Evolutionary conservation across 202 grass and related monocot genomes (phyloP), one percentile per base, ranked within the genome.

Genomic region (Panicum hallii): DNA sequence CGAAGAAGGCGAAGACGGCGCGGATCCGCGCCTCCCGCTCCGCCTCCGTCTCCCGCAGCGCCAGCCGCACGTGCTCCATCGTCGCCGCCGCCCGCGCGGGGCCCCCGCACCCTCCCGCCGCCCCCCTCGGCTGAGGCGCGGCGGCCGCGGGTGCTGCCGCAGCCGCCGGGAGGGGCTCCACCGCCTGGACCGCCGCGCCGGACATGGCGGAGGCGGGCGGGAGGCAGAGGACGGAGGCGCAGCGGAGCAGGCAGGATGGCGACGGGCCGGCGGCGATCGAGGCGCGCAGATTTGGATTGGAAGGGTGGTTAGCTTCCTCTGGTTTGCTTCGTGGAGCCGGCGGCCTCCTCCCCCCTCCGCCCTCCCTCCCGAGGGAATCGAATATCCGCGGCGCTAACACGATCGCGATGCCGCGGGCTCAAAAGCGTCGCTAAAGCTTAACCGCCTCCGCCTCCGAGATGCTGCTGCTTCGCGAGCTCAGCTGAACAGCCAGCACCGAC

Each of bases 1-100:
- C 94, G 63, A 97, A 97, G 91, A 90, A 97, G 40, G 28, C 91
- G 74, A 97, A 97, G 20, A 94, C 86, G 87, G 69, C 91, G 40
- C 83, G 85, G 88, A 94, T 94, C 80, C 94, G 91, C 54, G 79
- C 71, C 71, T 97, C 94, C 68, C 94, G 52, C 84, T 92, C 94
- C 72, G 87, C 91, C 83, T 89, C 83, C 66, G 94, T 90, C 82
- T 97, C 91, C 36, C 83, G 88, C 70, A 94, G 81, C 71, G 91
- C 94, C 55, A 92, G 88, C 15, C 90, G 88, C 46, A 97, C 91
- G 75, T 97, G 94, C 79, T 94, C 94, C 77, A 94, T 84, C 70
- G 75, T 88, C 19, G 87, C 89, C 12, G 87, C 88, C 12, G 85
- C 55, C 57, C 82, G 82, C 36, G 83, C 91, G 30, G 87, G 67